Evolutionary conservation across 768 basidiomycete species (phyloP).

Genomic region (Pleurotus platypus): DNA sequence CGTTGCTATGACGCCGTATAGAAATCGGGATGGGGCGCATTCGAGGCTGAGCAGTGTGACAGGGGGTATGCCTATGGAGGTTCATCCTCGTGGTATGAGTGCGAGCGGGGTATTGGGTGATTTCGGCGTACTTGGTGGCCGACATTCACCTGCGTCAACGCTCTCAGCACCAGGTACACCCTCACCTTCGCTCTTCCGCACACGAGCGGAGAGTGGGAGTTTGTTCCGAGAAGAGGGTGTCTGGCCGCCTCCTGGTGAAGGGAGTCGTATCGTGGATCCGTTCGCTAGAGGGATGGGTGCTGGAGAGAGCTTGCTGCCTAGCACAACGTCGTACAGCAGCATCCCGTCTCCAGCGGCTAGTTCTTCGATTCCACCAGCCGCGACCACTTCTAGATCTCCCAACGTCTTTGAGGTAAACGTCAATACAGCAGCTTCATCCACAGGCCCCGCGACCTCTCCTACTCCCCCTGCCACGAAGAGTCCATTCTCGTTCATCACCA

Average conservation of each 20-base stretch:
- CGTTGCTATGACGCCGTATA: not conserved
- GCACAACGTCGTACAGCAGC: not conserved
- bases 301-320: constrained; percentile 6
- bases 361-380: not conserved
- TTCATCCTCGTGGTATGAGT: not conserved
- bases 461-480: not conserved
- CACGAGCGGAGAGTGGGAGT: constrained; percentile 40
- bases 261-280: constrained; percentile 33
- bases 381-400: not conserved
- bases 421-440: not conserved
- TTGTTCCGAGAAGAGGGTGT: constrained; percentile 44
- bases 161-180: not conserved
- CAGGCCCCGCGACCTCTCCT: not conserved
- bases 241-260: constrained; percentile 36
- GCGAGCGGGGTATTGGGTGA: not conserved
- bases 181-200: constrained; percentile 32
- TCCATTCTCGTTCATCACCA: not conserved
- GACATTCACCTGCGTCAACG: not conserved
- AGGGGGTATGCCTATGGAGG: not conserved
- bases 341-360: not conserved
- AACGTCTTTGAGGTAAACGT: not conserved
- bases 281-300: constrained; percentile 16
- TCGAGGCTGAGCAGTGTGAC: not conserved
- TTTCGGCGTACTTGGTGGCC: not conserved
- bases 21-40: not conserved